phyloP scores from a whole-genome alignment of 345 rosid genomes.

The Theobroma cacao region DNA sequence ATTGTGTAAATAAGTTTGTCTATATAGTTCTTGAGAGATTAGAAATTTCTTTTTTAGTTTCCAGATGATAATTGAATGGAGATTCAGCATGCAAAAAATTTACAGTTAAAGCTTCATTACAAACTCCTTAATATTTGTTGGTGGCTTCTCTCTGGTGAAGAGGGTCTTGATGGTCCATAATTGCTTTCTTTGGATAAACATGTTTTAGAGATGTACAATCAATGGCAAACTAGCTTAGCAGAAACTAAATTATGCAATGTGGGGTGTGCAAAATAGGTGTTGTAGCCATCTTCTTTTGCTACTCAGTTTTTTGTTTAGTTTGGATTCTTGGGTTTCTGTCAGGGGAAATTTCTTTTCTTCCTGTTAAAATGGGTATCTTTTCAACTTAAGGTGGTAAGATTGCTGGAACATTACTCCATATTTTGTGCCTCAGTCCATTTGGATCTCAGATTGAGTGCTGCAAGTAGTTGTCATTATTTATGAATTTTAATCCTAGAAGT shows the following conservation, averaged over 20 bases:
- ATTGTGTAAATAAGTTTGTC: not conserved
- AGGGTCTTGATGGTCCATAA: not conserved
- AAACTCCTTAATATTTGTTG: not conserved
- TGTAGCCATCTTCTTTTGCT: not conserved
- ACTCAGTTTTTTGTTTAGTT: not conserved
- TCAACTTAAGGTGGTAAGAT: not conserved
- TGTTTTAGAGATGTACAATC: not conserved
- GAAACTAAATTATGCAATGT: not conserved
- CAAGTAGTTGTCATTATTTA: not conserved
- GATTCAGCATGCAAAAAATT: not conserved
- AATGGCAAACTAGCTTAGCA: not conserved
- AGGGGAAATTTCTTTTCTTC: not conserved
- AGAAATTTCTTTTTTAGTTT: not conserved
- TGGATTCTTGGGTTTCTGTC: not conserved
- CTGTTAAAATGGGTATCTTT: not conserved
- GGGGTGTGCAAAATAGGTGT: not conserved
- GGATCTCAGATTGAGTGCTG: not conserved
- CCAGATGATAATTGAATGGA: not conserved
- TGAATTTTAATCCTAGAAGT: not conserved
- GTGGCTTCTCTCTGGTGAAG: not conserved
- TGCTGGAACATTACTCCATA: not conserved
- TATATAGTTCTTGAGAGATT: not conserved
- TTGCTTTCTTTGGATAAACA: not conserved
- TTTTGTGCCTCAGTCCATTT: not conserved
- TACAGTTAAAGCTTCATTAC: not conserved